Evolutionary conservation across 2,329 filamentous ascomycete genomes (phyloP).

Genomic region (Diplodia scrobiculata): DNA sequence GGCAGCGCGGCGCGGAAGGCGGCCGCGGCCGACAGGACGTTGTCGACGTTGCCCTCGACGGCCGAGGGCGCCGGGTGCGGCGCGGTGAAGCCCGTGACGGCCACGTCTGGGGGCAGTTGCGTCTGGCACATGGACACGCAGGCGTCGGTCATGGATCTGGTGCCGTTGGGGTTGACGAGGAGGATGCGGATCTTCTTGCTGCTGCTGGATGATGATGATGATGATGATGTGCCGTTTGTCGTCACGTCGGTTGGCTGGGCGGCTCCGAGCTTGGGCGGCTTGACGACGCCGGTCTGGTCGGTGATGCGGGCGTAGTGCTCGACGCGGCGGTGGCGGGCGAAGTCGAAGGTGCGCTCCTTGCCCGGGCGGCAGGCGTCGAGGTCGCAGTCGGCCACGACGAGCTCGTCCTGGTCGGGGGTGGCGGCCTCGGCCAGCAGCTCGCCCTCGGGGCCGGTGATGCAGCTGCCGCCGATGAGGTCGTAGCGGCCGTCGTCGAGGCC

Average conservation of each 20-base stretch:
- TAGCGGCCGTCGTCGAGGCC: constrained; percentile 54
- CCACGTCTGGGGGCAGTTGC: constrained; percentile 53
- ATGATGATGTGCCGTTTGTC: constrained; percentile 16
- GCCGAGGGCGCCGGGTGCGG: constrained; percentile 54
- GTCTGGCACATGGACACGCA: constrained; percentile 50
- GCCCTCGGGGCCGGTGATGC: constrained; percentile 53
- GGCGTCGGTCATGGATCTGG: constrained; percentile 51
- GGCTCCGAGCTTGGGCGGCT: constrained; percentile 40
- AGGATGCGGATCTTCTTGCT: constrained; percentile 46
- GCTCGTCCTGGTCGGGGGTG: constrained; percentile 51
- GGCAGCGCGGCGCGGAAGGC: constrained; percentile 51
- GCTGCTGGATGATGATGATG: constrained; percentile 15
- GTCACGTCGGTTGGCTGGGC: background rate
- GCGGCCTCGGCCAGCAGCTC: constrained; percentile 52
- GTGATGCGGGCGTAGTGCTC: constrained; percentile 34
- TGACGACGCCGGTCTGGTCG: constrained; percentile 32
- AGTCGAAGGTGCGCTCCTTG: constrained; percentile 49
- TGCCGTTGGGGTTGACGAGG: constrained; percentile 55
- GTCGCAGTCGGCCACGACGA: constrained; percentile 54
- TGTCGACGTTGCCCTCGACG: constrained; percentile 56
- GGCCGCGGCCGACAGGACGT: constrained; percentile 54
- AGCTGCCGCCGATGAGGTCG: constrained; percentile 51
- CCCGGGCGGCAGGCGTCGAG: constrained; percentile 50
- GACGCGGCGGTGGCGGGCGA: constrained; percentile 33
- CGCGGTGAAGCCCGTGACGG: constrained; percentile 55